Conservation (phyloP, 1,284 basidiomycete species). For the Naganishia cerealis region DNA sequence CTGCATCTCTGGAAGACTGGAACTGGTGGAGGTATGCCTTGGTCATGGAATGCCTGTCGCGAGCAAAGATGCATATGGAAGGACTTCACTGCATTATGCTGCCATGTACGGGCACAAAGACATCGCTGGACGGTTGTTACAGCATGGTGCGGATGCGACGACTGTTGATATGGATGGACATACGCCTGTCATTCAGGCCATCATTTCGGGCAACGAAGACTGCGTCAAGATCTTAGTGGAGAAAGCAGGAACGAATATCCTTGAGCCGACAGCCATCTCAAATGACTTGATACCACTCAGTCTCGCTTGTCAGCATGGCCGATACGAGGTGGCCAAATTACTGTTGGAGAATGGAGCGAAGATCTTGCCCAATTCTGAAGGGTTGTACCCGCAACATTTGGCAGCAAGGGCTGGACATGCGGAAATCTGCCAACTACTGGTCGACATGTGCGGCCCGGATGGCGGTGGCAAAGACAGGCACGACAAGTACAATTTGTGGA, state of each 20-base stretch:
- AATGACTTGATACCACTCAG: slow-evolving; percentile 83
- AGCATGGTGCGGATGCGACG: slow-evolving; percentile 66
- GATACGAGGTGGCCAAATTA: slow-evolving; percentile 76
- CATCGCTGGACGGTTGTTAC: slow-evolving; percentile 75
- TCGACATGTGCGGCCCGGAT: slow-evolving; percentile 59
- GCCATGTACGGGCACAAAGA: slow-evolving; percentile 84
- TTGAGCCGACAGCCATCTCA: slow-evolving; percentile 60
- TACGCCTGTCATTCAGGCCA: slow-evolving; percentile 88
- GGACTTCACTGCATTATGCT: slow-evolving; percentile 91
- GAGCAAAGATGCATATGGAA: slow-evolving; percentile 82
- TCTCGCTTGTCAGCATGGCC: slow-evolving; percentile 85
- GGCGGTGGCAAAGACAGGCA: slow-evolving; percentile 74
- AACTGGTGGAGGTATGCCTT: slow-evolving; percentile 81
- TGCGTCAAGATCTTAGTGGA: slow-evolving; percentile 77
- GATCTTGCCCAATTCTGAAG: slow-evolving; percentile 84
- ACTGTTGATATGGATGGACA: slow-evolving; percentile 89
- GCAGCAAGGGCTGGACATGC: slow-evolving; percentile 93
- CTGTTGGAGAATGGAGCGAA: slow-evolving; percentile 75
- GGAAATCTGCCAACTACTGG: slow-evolving; percentile 76
- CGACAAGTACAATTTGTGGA: slow-evolving; percentile 98
- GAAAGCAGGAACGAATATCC: slow-evolving; percentile 62
- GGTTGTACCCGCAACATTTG: slow-evolving; percentile 94
- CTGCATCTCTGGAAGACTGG: slow-evolving; percentile 75
- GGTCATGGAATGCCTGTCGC: slow-evolving; percentile 67
- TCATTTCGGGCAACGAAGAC: slow-evolving; percentile 77